Percentiles rank a stretch among this genome's conserved stretches.
Evolutionary conservation across 805 yeast species (phyloP).

Genomic region (Kuraishia borneana): DNA sequence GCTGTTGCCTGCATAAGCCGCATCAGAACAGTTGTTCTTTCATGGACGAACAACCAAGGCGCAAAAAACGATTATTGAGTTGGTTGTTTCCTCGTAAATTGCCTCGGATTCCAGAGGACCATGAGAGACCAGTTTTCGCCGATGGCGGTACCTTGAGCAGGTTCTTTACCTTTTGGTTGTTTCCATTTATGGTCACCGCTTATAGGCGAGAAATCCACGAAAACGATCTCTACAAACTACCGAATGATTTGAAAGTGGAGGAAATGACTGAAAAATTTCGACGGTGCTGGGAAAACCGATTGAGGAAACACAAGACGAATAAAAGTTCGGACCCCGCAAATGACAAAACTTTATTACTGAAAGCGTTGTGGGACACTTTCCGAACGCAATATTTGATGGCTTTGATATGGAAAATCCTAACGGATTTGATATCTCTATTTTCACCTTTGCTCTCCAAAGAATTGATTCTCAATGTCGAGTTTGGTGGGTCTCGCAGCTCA

Average conservation of each 20-base stretch:
- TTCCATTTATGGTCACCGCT: slow-evolving; percentile 54
- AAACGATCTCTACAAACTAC: slow-evolving; percentile 44
- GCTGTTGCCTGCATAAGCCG: no score
- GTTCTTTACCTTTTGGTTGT: slow-evolving; percentile 54
- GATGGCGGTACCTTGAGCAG: slow-evolving; percentile 27
- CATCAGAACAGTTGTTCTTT: no score
- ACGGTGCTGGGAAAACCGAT: slow-evolving; percentile 15
- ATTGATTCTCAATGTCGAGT: slow-evolving; percentile 52
- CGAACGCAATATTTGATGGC: slow-evolving; percentile 30
- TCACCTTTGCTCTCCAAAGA: slow-evolving; percentile 59
- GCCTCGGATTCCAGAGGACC: slow-evolving; percentile 42
- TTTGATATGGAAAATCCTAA: slow-evolving; percentile 27
- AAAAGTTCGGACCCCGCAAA: slow-evolving; percentile 13
- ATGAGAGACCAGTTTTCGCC: slow-evolving; percentile 34
- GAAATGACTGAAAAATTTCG: slow-evolving; percentile 25
- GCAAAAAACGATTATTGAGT: neutral
- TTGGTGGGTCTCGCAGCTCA: slow-evolving; percentile 57
- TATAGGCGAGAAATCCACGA: slow-evolving; percentile 62
- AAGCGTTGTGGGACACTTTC: slow-evolving; percentile 38
- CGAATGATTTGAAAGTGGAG: slow-evolving; percentile 29
- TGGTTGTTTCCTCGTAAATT: slow-evolving; percentile 18
- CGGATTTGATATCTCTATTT: slow-evolving; percentile 41
- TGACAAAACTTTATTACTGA: slow-evolving; percentile 12
- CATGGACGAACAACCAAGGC: neutral
- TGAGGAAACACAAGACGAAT: no score